A percentile compares a stretch with the other conserved stretches of the same genome.
phyloP scores from a whole-genome alignment of 106 monocot genomes.

The Platanthera guangdongensis region DNA sequence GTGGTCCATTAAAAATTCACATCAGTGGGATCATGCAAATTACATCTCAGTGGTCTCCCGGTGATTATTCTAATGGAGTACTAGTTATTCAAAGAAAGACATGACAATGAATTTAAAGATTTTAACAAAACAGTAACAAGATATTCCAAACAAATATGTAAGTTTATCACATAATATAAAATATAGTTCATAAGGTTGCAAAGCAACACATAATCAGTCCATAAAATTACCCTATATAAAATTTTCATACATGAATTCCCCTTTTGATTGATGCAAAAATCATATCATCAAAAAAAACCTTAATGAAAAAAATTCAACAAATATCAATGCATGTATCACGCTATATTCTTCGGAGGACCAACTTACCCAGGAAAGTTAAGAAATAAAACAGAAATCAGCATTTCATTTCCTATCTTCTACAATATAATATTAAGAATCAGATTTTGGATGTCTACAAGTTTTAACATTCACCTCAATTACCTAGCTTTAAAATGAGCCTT shows the following conservation, averaged over 20 bases:
- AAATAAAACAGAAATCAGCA: background rate
- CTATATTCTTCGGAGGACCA: background rate
- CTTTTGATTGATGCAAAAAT: background rate
- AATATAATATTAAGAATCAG: background rate
- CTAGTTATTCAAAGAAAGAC: background rate
- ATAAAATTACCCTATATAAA: background rate
- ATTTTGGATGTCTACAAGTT: background rate
- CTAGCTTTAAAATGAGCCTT: background rate
- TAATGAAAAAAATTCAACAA: background rate
- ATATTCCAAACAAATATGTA: background rate
- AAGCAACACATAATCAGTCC: background rate
- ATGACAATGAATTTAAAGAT: background rate
- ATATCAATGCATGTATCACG: background rate
- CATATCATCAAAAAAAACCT: background rate
- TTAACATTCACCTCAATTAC: background rate
- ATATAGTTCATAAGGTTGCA: background rate
- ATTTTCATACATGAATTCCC: background rate
- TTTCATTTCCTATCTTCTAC: background rate
- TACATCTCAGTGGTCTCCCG: background rate
- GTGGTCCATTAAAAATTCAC: constrained; percentile 4
- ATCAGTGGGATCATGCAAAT: background rate
- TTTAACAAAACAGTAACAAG: background rate
- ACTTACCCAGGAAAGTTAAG: background rate
- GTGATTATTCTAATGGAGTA: background rate
- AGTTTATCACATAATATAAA: background rate